A percentile compares a stretch with the other conserved stretches of the same genome.
Conservation (phyloP, 805 yeast genomes). For the Nakazawaea pomicola region DNA sequence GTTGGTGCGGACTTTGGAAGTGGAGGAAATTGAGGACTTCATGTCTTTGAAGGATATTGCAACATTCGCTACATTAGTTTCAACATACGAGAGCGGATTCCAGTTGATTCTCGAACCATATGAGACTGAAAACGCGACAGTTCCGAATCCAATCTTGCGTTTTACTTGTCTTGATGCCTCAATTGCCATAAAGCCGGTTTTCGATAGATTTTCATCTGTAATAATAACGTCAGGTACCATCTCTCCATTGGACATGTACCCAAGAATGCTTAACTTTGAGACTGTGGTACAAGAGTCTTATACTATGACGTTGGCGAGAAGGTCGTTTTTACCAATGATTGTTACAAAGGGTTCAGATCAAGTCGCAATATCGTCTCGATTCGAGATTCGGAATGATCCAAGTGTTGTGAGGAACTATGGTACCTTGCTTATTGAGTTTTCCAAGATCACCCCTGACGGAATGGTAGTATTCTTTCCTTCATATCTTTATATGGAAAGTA, state of each 20-base stretch:
- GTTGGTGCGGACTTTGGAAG: conserved; percentile 83
- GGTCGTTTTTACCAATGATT: conserved; percentile 91
- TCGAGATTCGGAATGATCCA: conserved; percentile 96
- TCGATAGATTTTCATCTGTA: conserved; percentile 87
- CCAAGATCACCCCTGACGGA: conserved; percentile 97
- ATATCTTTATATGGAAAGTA: conserved; percentile 95
- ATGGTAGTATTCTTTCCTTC: conserved; percentile 97
- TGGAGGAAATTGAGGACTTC: conserved; percentile 85
- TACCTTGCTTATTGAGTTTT: conserved; percentile 81
- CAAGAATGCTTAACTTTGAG: conserved; percentile 90
- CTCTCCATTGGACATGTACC: conserved; percentile 98
- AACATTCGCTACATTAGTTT: conserved; percentile 91
- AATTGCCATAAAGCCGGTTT: conserved; percentile 94
- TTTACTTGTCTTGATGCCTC: conserved; percentile 97
- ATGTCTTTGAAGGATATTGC: conserved; percentile 93
- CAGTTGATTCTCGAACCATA: conserved; percentile 90
- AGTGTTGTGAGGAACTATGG: conserved; percentile 97
- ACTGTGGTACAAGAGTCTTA: conserved; percentile 93
- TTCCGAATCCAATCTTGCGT: conserved; percentile 91
- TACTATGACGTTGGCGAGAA: conserved; percentile 88
- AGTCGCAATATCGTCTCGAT: conserved; percentile 92
- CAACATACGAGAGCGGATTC: conserved; percentile 94
- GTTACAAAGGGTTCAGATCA: conserved; percentile 98
- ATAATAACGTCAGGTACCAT: conserved; percentile 97
- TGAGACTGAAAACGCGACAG: conserved; percentile 89